Evolutionary conservation across 2,329 filamentous ascomycete species (phyloP).

Genomic region (Penicillium sp.): DNA sequence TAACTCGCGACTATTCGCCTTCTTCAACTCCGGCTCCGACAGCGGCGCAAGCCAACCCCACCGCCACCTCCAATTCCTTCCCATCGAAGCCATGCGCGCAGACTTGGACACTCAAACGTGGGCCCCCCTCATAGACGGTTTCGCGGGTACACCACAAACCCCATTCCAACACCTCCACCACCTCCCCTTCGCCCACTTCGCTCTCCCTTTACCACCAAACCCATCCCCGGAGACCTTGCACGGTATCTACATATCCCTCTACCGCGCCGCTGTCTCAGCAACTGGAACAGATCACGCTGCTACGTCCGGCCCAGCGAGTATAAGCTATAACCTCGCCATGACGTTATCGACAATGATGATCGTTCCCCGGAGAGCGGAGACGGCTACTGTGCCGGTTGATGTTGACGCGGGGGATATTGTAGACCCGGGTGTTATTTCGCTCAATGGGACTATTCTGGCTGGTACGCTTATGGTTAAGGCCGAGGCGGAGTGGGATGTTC

Average conservation of each 20-base stretch:
- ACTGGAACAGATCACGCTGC: constrained; percentile 14
- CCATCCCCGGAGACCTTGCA: constrained; percentile 38
- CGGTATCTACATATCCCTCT: constrained; percentile 40
- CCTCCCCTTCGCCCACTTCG: constrained; percentile 52
- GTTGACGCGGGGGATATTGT: constrained; percentile 29
- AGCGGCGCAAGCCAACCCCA: constrained; percentile 49
- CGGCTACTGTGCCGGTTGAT: constrained; percentile 39
- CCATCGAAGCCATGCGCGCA: constrained; percentile 42
- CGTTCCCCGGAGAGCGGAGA: constrained; percentile 48
- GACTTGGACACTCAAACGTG: constrained; percentile 37
- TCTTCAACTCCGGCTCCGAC: constrained; percentile 48
- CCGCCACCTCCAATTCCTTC: constrained; percentile 47
- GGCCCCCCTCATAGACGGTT: constrained; percentile 47
- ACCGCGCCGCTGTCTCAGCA: constrained; percentile 38
- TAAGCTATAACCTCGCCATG: constrained; percentile 58
- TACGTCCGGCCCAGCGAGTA: constrained; percentile 39
- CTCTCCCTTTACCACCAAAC: constrained; percentile 38
- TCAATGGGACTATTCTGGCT: constrained; percentile 56
- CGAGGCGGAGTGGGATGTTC: constrained; percentile 50
- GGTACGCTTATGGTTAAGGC: constrained; percentile 58
- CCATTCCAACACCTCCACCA: constrained; percentile 23
- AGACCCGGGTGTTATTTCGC: constrained; percentile 42
- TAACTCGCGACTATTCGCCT: constrained; percentile 39
- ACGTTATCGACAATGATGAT: constrained; percentile 53
- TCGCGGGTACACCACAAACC: constrained; percentile 14